Percentiles rank a stretch among this genome's conserved stretches.
These are phyloP conservation scores for Rhododendron vialii DNA, from an alignment of 148 eudicot genomes.

Conservation along the genomic window DNA sequence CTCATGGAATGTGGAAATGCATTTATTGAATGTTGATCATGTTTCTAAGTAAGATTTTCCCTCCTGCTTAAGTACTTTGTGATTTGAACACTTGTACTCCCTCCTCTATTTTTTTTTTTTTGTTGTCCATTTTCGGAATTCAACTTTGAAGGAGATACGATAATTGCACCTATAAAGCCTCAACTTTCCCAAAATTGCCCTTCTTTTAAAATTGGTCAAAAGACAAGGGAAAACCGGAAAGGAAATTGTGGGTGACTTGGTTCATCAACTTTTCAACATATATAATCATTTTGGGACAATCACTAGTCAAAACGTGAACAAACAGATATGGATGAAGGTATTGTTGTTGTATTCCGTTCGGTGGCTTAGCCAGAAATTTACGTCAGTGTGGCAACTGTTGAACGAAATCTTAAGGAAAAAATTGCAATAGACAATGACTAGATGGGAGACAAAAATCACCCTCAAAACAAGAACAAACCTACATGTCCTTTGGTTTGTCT, in stretches of 20 bases:
- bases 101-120: background rate
- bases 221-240: background rate
- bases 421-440: background rate
- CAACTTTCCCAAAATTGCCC: background rate
- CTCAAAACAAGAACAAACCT: background rate
- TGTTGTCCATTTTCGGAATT: background rate
- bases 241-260: background rate
- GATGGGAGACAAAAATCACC: background rate
- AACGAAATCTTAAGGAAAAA: background rate
- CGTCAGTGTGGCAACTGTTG: background rate
- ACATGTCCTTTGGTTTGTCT: background rate
- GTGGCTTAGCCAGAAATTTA: background rate
- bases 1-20: background rate
- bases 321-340: background rate
- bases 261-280: background rate
- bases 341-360: background rate
- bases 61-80: background rate
- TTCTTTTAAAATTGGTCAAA: background rate
- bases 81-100: background rate
- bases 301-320: background rate
- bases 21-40: background rate
- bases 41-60: background rate
- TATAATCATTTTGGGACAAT: background rate
- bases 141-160: background rate
- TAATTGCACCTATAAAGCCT: background rate